Conservation (phyloP, 2,329 filamentous ascomycete species). For the Sporothrix sp. region DNA sequence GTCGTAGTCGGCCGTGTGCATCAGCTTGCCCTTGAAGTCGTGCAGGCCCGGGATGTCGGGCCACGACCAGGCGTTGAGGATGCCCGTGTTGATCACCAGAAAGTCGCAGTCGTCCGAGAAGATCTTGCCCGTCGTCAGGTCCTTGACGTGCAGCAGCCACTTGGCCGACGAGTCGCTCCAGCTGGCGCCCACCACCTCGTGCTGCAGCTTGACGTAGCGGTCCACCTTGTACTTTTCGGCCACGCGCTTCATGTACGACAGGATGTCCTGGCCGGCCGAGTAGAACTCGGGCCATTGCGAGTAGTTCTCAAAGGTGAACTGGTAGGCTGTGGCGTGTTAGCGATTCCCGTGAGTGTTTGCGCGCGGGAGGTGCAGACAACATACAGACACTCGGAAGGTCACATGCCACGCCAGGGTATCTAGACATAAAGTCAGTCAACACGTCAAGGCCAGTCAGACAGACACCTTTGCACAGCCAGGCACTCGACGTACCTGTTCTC, state of each 20-base stretch:
- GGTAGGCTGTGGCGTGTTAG: no score
- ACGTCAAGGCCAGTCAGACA: no score
- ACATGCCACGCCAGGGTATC: slow-evolving; percentile 41
- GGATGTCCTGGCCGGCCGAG: slow-evolving; percentile 19
- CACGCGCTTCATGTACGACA: slow-evolving; percentile 25
- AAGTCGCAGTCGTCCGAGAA: slow-evolving; percentile 23
- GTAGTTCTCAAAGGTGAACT: slow-evolving; percentile 46
- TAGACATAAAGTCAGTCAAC: no score
- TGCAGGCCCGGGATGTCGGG: slow-evolving; percentile 19
- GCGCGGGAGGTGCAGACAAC: no score
- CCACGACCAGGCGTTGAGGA: slow-evolving; percentile 41
- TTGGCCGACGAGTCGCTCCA: slow-evolving; percentile 34
- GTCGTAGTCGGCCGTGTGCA: slow-evolving; percentile 13
- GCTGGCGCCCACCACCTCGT: slow-evolving; percentile 22
- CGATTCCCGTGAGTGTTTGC: no score
- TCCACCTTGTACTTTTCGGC: slow-evolving; percentile 26
- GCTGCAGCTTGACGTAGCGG: slow-evolving; percentile 32
- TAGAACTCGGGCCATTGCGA: slow-evolving; percentile 25
- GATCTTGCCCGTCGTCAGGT: no score
- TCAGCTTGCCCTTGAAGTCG: slow-evolving; percentile 9
- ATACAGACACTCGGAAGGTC: slow-evolving; percentile 47
- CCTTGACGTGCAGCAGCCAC: no score
- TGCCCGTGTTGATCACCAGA: slow-evolving; percentile 34
- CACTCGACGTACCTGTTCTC: slow-evolving; percentile 40
- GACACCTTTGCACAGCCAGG: no score